Base-by-base conservation (phyloP, 495 filamentous ascomycete species). In the Annulohypoxylon nitens region DNA sequence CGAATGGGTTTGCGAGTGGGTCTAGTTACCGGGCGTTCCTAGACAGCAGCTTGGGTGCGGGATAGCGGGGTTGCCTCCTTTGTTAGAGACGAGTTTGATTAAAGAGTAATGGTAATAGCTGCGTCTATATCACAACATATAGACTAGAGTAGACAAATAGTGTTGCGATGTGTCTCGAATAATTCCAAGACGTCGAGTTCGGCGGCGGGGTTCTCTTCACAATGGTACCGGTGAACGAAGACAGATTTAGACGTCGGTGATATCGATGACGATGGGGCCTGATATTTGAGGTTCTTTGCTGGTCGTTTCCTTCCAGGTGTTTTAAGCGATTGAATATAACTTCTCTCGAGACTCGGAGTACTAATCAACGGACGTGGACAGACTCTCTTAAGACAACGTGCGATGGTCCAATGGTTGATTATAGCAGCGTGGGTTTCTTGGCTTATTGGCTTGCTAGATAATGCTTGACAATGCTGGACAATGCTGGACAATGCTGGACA, bases 321-420 rank as follows among this genome's bases (percentile, higher is more conserved):
- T 79, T 79, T 70, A 80, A 80, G 78, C 76, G 78, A 80, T 77
- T 78, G 78, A 75, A 78, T 78, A 78, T 78, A 75, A 74, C 63
- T 78, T 64, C 51, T 66, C 71, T 67, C 68, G 69, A 69, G 75
- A 72, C 71, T 67, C 71, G 70, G 71, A 74, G 71, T 76, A 71
- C 74, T 69, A 59, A 65, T 67, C 73, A 77, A 64, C 55, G 64
- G 62, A 48, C 53, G 69, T 67, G 58, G 60, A 64, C 65, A 61
- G 69, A 72, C 71, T 75, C 71, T 71, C 50, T 48, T 60, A 58
- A 51, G 41, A 57, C 39, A 59, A n/a, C 55, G 43, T 71, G 72
- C 69, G 73, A 69, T 77, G 8, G 74, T 73, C 71, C 74, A 71
- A 59, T 66, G 50, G 61, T n/a, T 26, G 47, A 64, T 53, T 54